Percentiles rank a stretch among this genome's conserved stretches.
These are phyloP conservation scores for Grifola frondosa DNA, from an alignment of 1,284 basidiomycete species.

Conservation along the genomic window DNA sequence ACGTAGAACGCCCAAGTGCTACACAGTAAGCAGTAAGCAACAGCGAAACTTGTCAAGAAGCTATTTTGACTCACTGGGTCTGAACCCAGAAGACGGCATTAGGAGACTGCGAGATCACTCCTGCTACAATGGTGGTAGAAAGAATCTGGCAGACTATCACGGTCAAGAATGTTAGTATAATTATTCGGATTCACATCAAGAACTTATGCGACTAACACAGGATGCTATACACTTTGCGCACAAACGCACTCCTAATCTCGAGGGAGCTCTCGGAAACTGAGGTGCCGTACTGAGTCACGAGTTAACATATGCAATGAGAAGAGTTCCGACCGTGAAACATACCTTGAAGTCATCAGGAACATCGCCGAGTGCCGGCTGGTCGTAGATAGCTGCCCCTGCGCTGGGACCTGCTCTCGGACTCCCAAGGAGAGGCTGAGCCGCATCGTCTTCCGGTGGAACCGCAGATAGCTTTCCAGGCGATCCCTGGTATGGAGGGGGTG, in stretches of 20 bases:
- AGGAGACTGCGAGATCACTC: conserved; percentile 58
- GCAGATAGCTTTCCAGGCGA: conserved; percentile 19
- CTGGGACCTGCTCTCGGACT: conserved; percentile 43
- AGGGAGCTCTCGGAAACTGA: conserved; percentile 71
- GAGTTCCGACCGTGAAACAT: conserved; percentile 12
- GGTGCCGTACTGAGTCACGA: conserved; percentile 66
- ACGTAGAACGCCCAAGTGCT: conserved; percentile 77
- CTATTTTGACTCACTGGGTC: conserved; percentile 50
- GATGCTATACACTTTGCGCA: conserved; percentile 81
- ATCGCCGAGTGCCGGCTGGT: conserved; percentile 70
- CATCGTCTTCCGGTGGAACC: conserved; percentile 23
- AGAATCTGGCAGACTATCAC: conserved; percentile 71
- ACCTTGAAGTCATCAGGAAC: conserved; percentile 86
- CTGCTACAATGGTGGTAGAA: conserved; percentile 69
- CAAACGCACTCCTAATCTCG: conserved; percentile 72
- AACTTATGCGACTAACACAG: conserved; percentile 57
- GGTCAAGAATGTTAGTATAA: conserved; percentile 11
- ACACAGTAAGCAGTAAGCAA: conserved; percentile 12
- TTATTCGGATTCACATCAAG: conserved; percentile 1
- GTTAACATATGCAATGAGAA: conserved; percentile 6
- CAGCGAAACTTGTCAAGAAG: neutral
- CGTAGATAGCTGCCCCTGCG: conserved; percentile 51
- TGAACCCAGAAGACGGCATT: conserved; percentile 64
- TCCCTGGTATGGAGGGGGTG: conserved; percentile 29
- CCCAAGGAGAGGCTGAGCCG: conserved; percentile 48